Percentiles rank a stretch among this genome's conserved stretches.
Evolutionary conservation across 495 filamentous ascomycete species (phyloP).

Genomic region (Platismatia glauca): DNA sequence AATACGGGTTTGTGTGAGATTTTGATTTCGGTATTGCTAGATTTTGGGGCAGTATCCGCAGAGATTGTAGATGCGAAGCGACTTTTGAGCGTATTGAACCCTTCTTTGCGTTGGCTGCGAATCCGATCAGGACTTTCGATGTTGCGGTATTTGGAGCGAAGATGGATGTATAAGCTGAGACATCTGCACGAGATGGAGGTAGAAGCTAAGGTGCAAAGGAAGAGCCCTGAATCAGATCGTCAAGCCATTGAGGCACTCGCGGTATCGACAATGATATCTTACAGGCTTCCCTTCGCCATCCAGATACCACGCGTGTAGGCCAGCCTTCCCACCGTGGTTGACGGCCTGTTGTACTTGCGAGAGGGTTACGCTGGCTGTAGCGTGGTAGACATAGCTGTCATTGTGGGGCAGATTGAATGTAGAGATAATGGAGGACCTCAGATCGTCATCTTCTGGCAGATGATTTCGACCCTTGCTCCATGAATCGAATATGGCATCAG

Average conservation of each 20-base stretch:
- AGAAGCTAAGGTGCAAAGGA: slow-evolving; percentile 28
- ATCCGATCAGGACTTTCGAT: slow-evolving; percentile 42
- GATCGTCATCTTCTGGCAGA: slow-evolving; percentile 33
- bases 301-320: slow-evolving; percentile 36
- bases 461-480: slow-evolving; percentile 25
- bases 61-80: slow-evolving; percentile 39
- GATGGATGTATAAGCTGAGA: slow-evolving; percentile 48
- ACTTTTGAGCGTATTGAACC: slow-evolving; percentile 41
- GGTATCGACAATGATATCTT: slow-evolving; percentile 13
- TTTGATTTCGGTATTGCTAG: slow-evolving; percentile 34
- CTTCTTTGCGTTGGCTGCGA: slow-evolving; percentile 50
- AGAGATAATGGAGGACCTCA: slow-evolving; percentile 39
- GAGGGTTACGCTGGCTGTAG: slow-evolving; percentile 42
- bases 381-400: slow-evolving; percentile 52
- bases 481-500: slow-evolving; percentile 29
- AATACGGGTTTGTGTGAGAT: slow-evolving; percentile 45
- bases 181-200: slow-evolving; percentile 41
- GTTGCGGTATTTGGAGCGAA: slow-evolving; percentile 44
- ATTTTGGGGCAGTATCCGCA: slow-evolving; percentile 29
- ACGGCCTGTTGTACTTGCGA: slow-evolving; percentile 45
- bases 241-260: slow-evolving; percentile 12
- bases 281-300: slow-evolving; percentile 30
- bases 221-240: slow-evolving; percentile 14
- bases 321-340: slow-evolving; percentile 35
- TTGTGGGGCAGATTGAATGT: slow-evolving; percentile 41